These are phyloP conservation scores for Rosa hybrid DNA, from an alignment of 331 rosid species.

Conservation along the genomic window DNA sequence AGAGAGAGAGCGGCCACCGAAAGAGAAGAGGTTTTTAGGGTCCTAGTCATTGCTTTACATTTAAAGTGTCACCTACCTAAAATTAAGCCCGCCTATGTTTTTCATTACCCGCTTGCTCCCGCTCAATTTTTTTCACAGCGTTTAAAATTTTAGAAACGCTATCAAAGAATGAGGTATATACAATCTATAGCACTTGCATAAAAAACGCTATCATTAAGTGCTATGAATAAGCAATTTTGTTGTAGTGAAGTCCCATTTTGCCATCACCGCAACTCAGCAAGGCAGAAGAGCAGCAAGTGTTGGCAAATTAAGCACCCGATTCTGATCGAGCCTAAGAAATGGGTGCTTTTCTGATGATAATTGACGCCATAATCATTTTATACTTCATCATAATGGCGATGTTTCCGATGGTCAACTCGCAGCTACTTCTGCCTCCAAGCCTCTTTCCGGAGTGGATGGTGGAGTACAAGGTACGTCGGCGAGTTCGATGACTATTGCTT, in stretches of 20 bases:
- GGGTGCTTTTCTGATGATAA: slow-evolving; percentile 42
- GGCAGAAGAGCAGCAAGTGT: not conserved
- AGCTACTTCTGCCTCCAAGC: slow-evolving; percentile 47
- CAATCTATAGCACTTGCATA: too few species aligned
- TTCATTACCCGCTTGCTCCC: too few species aligned
- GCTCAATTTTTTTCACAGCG: too few species aligned
- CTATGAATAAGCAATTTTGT: too few species aligned
- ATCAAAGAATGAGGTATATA: too few species aligned
- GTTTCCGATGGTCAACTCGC: slow-evolving; percentile 57
- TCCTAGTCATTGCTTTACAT: too few species aligned
- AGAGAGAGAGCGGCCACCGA: too few species aligned
- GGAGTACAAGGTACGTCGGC: slow-evolving; percentile 39
- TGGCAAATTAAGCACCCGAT: not conserved
- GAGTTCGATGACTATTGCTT: slow-evolving; percentile 57
- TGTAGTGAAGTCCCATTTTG: not conserved
- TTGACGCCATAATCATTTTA: slow-evolving; percentile 46
- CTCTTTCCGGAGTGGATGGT: slow-evolving; percentile 47
- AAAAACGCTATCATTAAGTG: too few species aligned
- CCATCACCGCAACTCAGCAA: not conserved
- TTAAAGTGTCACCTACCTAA: too few species aligned
- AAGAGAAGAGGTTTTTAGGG: too few species aligned
- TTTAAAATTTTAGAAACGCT: too few species aligned
- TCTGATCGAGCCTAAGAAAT: slow-evolving; percentile 21
- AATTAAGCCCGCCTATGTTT: too few species aligned
- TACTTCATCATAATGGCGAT: slow-evolving; percentile 47